Base-by-base conservation (phyloP, 2,329 filamentous ascomycete species). In the Fusarium sp. region DNA sequence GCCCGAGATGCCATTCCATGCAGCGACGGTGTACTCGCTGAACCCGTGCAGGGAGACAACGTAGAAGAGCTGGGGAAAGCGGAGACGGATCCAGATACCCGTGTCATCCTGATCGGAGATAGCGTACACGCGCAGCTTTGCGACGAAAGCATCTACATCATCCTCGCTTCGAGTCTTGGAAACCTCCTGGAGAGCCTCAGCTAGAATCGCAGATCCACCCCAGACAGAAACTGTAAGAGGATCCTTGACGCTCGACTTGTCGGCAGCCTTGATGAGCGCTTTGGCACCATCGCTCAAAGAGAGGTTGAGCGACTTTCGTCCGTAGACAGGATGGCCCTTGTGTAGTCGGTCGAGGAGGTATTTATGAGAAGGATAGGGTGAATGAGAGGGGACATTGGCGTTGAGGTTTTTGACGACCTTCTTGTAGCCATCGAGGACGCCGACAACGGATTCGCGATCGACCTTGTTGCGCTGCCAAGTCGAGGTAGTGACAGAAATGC, bases 21-120 rank as follows among this genome's bases (percentile, higher is more conserved):
- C 77, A 0, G 87, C 87, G 34, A 82, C 70, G 0, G 79, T 80
- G 62, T 89, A 90, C 42, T 84, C 79, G 65, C 85, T 85, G 79
- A 83, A 89, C 2, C 81, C 85, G 62, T 89, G 87, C 0, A 88
- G 73, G 0, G 84, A 86, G 2, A 76, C 78, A 21, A 89, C 87
- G 71, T 87, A 89, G 62, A 87, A 84, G 1, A 89, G 71, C 8
- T 84, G 81, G 0, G 87, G 86, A 54, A 83, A 89, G 2, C 80
- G 81, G 22, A 77, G 73, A 4, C 87, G 83, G 24, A 89, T 84
- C 86, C 86, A 89, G 0, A 81, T 74, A 0, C 85, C 86, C 0
- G 84, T 83, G 52, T 89, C 83, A 50, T 89, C 87, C 63, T 89
- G 87, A 65, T 89, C 87, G 4, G 85, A 88, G 53, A 89, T 88